Percentiles rank a stretch among this genome's conserved stretches.
phyloP scores from a whole-genome alignment of 2,329 filamentous ascomycete species.

The Amauroascus niger region DNA sequence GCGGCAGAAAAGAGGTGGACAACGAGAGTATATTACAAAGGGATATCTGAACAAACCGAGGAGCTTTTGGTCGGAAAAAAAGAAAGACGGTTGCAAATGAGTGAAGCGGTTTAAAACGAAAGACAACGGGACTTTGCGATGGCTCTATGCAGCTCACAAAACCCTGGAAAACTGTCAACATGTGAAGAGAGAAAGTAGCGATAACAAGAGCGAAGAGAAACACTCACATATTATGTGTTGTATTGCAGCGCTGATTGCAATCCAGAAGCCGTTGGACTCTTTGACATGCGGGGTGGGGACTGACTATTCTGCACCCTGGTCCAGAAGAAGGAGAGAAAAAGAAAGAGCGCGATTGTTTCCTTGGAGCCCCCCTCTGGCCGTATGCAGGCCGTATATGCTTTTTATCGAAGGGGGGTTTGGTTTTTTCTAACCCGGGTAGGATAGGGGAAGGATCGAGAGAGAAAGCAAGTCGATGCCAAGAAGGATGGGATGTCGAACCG shows the following conservation, averaged over 20 bases:
- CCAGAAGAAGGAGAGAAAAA: not conserved
- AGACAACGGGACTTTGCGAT: not conserved
- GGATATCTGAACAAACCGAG: not conserved
- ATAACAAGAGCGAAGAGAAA: not conserved
- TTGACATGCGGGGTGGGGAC: constrained; percentile 2
- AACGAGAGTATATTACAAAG: not conserved
- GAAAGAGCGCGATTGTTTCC: not conserved
- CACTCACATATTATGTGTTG: not conserved
- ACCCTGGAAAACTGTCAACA: not conserved
- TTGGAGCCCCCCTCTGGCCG: not conserved
- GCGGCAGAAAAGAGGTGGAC: not conserved
- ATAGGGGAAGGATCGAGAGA: not conserved
- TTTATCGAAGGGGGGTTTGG: not conserved
- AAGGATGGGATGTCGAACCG: constrained; percentile 4
- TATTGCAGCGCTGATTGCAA: not conserved
- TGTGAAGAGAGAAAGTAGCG: not conserved
- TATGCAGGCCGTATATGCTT: not conserved
- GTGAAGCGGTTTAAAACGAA: not conserved
- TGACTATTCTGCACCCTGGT: not conserved
- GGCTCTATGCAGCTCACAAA: not conserved
- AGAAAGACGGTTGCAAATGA: too few species aligned
- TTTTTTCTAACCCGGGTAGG: not conserved
- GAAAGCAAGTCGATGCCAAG: not conserved
- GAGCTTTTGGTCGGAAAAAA: too few species aligned
- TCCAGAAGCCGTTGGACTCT: not conserved